Evolutionary conservation across 495 filamentous ascomycete species (phyloP), one percentile per base, ranked within the genome.

Genomic region (Bacidia rubella): DNA sequence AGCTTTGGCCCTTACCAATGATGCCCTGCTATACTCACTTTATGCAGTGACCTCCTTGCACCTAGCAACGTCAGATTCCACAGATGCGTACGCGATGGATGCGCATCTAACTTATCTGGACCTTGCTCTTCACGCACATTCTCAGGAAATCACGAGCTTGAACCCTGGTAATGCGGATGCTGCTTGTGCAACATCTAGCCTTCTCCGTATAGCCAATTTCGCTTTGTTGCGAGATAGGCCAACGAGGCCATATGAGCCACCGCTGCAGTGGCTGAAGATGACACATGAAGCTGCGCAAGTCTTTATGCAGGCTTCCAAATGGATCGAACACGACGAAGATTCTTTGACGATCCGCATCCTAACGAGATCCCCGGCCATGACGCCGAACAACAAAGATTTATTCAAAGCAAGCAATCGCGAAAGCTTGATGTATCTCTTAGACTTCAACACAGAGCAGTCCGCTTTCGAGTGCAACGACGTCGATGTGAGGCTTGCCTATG

Each of bases 181-280:
- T 11, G 61, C 66, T n/a, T 69, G 63, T 47, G 41, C 68, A 2
- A 40, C 48, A 2, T 41, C 54, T 17, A 40, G 39, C 35, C 26
- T 64, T 15, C 52, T 70, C 42, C 63, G 63, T 5, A 32, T 61
- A n/a, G 49, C 59, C 19, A 54, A 58, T 10, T 66, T 66, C 24
- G 57, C 58, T 23, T 50, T 58, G 7, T 49, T 72, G 11, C 59
- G 65, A 29, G 57, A 59, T 15, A 65, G 67, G 19, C 35, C 24
- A 32, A 39, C 61, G 11, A 38, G 62, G 19, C 66, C 68, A 5
- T 70, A 73, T 52, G 52, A 52, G 2, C 65, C 67, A 1, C 70
- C 70, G 2, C 53, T 62, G 11, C 62, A 69, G 32, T 73, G 68
- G 66, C 40, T 73, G 26, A 9, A 39, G 11, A 51, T 68, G 52